These are phyloP conservation scores for Saccharomycopsis guyanensis DNA, from an alignment of 805 yeast species.

Conservation along the genomic window DNA sequence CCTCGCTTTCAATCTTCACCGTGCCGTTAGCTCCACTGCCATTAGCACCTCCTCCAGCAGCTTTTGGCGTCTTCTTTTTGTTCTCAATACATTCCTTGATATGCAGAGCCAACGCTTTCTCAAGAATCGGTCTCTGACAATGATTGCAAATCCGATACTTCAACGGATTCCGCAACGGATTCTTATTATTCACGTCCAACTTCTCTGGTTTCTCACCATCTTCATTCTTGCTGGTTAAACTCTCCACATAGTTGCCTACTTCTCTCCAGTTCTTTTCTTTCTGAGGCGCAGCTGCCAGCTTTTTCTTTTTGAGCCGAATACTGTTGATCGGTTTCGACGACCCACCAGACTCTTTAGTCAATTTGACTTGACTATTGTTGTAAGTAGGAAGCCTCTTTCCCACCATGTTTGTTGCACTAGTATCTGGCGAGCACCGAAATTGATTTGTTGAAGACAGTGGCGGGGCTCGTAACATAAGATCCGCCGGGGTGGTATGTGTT, in stretches of 20 bases:
- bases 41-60: background rate
- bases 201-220: no score
- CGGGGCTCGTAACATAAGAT: background rate
- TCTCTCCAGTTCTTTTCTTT: conserved; percentile 26
- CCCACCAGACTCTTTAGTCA: conserved; percentile 7
- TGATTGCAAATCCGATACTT: conserved; percentile 40
- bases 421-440: background rate
- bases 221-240: conserved; percentile 14
- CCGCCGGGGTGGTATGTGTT: no score
- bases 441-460: background rate
- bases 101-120: conserved; percentile 32
- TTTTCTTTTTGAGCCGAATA: conserved; percentile 14
- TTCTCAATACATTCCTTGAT: conserved; percentile 31
- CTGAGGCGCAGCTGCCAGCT: conserved; percentile 1
- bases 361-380: conserved; percentile 6
- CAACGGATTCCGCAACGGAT: conserved; percentile 33
- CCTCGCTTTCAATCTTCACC: conserved; percentile 3
- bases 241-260: conserved; percentile 28
- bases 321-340: conserved; percentile 7
- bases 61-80: conserved; percentile 22
- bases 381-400: conserved; percentile 16
- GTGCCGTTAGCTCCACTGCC: conserved; percentile 1
- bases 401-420: conserved; percentile 2
- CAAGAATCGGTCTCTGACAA: conserved; percentile 40
- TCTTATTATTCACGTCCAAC: conserved; percentile 21